Percentiles rank a stretch among this genome's conserved stretches.
phyloP scores from a whole-genome alignment of 306 rosid species.

The Vicia sativa region DNA sequence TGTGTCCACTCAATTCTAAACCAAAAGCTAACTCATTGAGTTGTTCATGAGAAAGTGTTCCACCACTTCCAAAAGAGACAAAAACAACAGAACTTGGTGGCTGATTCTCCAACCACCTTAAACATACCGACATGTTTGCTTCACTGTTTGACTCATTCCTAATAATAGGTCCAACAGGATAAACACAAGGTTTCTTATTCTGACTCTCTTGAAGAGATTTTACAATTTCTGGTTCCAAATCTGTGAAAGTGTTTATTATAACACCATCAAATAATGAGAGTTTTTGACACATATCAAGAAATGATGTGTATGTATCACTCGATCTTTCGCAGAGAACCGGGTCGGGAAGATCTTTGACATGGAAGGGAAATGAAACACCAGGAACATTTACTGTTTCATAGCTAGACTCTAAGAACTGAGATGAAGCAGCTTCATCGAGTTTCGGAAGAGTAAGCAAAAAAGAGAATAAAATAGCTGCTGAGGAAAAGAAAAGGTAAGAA shows the following conservation, averaged over 20 bases:
- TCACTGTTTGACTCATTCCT: conserved; percentile 15
- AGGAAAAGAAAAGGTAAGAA: conserved; percentile 15
- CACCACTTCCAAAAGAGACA: conserved; percentile 52
- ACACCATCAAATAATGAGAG: conserved; percentile 35
- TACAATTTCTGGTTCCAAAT: conserved; percentile 13
- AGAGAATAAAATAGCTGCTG: background rate
- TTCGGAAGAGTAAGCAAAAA: conserved; percentile 16
- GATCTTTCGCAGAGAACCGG: conserved; percentile 11
- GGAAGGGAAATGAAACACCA: conserved; percentile 1
- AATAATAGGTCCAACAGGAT: conserved; percentile 45
- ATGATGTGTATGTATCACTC: conserved; percentile 8
- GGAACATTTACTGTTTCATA: conserved; percentile 6
- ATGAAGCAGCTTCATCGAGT: conserved; percentile 19
- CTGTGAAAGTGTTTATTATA: conserved; percentile 33
- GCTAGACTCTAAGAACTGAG: conserved; percentile 1
- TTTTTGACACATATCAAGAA: background rate
- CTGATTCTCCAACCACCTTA: conserved; percentile 41
- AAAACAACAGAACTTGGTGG: conserved; percentile 35
- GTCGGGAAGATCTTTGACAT: conserved; percentile 28
- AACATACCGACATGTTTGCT: conserved; percentile 1
- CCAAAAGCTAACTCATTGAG: conserved; percentile 43
- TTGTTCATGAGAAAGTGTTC: conserved; percentile 40
- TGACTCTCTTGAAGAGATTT: conserved; percentile 12
- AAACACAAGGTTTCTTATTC: conserved; percentile 10
- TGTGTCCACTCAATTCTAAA: conserved; percentile 44